These are phyloP conservation scores for Wolfiporia cocos DNA, from an alignment of 1,284 basidiomycete genomes.

Conservation along the genomic window DNA sequence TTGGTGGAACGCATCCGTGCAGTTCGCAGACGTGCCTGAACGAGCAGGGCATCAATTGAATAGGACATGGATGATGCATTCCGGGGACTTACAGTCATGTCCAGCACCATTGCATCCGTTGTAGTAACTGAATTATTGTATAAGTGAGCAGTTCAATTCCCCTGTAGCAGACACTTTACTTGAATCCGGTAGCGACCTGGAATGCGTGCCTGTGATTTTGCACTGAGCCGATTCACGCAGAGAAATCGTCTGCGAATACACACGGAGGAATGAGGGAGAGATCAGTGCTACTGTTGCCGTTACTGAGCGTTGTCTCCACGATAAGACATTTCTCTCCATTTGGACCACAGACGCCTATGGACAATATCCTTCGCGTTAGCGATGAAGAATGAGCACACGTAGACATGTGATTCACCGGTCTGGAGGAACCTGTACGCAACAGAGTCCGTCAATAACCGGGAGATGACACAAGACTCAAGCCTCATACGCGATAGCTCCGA, in stretches of 20 bases:
- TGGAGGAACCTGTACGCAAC: conserved; percentile 15
- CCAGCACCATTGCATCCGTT: conserved; percentile 19
- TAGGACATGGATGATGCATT: neutral
- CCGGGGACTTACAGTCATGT: conserved; percentile 10
- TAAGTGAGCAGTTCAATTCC: neutral
- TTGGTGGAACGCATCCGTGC: neutral
- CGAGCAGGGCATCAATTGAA: neutral
- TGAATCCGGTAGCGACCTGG: conserved; percentile 29
- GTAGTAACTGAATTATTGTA: conserved; percentile 7
- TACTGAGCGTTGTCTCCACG: conserved; percentile 17
- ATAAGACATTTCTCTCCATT: conserved; percentile 22
- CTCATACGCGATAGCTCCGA: conserved; percentile 14
- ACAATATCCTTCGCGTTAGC: neutral
- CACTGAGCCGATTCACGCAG: no score
- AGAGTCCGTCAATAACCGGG: no score
- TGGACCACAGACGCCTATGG: conserved; percentile 13
- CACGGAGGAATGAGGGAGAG: conserved; percentile 21
- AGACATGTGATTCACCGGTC: conserved; percentile 7
- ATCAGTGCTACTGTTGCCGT: conserved; percentile 20
- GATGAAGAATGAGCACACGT: no score
- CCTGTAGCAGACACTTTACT: neutral
- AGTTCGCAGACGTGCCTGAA: neutral
- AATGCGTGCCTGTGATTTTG: conserved; percentile 22
- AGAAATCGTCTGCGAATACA: conserved; percentile 12
- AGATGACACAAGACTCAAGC: no score